Conservation (phyloP, 768 basidiomycete species). For the Boletales sp. region DNA sequence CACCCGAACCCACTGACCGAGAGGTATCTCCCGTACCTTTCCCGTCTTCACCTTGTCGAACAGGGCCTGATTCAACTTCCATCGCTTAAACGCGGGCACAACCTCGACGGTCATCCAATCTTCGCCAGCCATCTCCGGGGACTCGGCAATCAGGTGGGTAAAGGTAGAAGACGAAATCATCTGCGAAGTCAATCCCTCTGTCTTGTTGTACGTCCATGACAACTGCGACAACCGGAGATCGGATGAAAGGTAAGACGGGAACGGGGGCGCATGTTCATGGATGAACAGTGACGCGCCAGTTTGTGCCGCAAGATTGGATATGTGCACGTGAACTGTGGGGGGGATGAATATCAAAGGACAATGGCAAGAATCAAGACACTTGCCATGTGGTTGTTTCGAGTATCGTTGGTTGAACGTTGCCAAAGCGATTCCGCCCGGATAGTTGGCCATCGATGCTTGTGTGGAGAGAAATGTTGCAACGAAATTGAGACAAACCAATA, state of each 20-base stretch:
- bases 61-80: slow-evolving; percentile 25
- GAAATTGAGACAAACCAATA: slow-evolving; percentile 52
- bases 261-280: slow-evolving; percentile 61
- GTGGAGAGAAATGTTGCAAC: slow-evolving; percentile 50
- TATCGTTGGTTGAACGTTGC: slow-evolving; percentile 53
- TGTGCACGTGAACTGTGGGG: slow-evolving; percentile 60
- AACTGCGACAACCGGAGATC: slow-evolving; percentile 5
- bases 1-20: slow-evolving; percentile 21
- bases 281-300: slow-evolving; percentile 89
- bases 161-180: slow-evolving; percentile 41
- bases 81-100: slow-evolving; percentile 45
- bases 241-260: slow-evolving; percentile 8
- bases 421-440: slow-evolving; percentile 85
- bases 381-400: slow-evolving; percentile 31
- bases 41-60: slow-evolving; percentile 16
- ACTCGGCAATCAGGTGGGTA: slow-evolving; percentile 65
- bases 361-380: not conserved
- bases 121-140: slow-evolving; percentile 19
- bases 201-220: slow-evolving; percentile 78
- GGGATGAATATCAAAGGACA: not conserved
- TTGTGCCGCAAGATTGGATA: slow-evolving; percentile 83
- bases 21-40: slow-evolving; percentile 21
- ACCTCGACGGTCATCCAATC: slow-evolving; percentile 43
- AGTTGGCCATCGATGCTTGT: slow-evolving; percentile 66
- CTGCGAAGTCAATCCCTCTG: slow-evolving; percentile 54